phyloP scores from a whole-genome alignment of 768 basidiomycete genomes.

The Rhodotorula kratochvilovae region DNA sequence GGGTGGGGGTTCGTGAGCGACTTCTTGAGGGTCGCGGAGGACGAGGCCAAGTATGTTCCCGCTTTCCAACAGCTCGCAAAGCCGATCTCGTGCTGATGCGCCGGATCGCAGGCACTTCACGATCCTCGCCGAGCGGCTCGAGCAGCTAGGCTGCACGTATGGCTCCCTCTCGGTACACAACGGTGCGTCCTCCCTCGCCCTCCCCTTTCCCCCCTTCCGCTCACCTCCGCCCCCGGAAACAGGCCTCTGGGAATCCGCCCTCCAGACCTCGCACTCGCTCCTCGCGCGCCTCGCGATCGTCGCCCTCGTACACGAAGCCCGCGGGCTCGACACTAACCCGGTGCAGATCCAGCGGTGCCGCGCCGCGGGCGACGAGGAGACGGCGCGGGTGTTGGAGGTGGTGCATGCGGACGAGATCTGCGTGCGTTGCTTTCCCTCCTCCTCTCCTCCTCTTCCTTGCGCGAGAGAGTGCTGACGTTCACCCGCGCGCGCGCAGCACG shows the following conservation, averaged over 20 bases:
- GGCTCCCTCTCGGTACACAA: slow-evolving; percentile 64
- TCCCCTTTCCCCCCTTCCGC: too few relatives aligned
- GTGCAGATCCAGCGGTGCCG: slow-evolving; percentile 68
- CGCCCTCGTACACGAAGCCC: slow-evolving; percentile 77
- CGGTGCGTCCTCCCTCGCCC: background rate
- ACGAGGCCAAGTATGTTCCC: slow-evolving; percentile 54
- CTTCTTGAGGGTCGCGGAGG: slow-evolving; percentile 76
- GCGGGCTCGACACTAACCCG: slow-evolving; percentile 79
- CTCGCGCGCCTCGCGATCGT: slow-evolving; percentile 73
- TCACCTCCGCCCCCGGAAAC: background rate
- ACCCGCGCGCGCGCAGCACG: background rate
- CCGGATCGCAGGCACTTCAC: slow-evolving; percentile 66
- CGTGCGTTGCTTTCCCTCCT: background rate
- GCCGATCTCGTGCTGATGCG: background rate
- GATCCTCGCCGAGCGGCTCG: slow-evolving; percentile 61
- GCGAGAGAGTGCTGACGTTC: too few relatives aligned
- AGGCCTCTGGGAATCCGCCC: slow-evolving; percentile 72
- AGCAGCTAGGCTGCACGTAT: slow-evolving; percentile 58
- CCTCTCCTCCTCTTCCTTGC: background rate
- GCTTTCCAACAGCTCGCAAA: too few relatives aligned
- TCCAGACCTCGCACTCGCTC: slow-evolving; percentile 62
- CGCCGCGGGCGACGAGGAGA: slow-evolving; percentile 61
- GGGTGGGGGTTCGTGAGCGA: slow-evolving; percentile 74
- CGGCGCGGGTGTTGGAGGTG: slow-evolving; percentile 64
- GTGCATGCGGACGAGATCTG: slow-evolving; percentile 74